phyloP scores from a whole-genome alignment of 164 flowering plant species.

The Vitis amurensis region DNA sequence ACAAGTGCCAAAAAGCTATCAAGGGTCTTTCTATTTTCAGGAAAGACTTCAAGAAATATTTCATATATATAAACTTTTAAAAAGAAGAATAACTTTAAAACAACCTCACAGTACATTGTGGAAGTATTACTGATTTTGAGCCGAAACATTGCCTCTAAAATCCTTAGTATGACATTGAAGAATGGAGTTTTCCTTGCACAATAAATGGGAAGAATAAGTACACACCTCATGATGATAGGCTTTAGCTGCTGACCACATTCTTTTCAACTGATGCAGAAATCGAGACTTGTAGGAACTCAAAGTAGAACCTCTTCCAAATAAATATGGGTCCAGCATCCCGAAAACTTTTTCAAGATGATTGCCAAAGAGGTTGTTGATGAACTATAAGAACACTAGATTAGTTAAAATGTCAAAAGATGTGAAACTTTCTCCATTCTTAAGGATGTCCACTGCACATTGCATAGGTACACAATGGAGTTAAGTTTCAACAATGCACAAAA shows the following conservation, averaged over 20 bases:
- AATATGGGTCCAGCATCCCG: conserved; percentile 24
- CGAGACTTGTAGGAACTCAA: conserved; percentile 30
- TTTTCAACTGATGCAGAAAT: conserved; percentile 29
- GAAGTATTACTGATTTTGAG: background rate
- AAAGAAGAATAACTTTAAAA: too few species aligned
- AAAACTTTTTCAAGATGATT: conserved; percentile 23
- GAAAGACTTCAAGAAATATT: too few species aligned
- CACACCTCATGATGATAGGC: conserved; percentile 70
- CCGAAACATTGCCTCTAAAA: background rate
- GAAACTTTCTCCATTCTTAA: too few species aligned
- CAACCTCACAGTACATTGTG: too few species aligned
- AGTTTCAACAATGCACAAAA: too few species aligned
- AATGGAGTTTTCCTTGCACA: background rate
- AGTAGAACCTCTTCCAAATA: conserved; percentile 16
- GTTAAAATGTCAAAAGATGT: too few species aligned
- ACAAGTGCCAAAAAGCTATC: too few species aligned
- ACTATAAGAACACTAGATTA: conserved; percentile 21
- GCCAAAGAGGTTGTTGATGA: conserved; percentile 27
- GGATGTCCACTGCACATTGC: too few species aligned
- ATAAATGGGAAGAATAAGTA: background rate
- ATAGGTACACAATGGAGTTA: background rate
- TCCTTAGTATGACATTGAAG: background rate
- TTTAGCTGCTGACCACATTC: conserved; percentile 29
- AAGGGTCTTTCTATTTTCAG: too few species aligned
- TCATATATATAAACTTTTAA: too few species aligned